Base-by-base conservation (phyloP, 2,329 filamentous ascomycete species). In the Tothia fuscella region DNA sequence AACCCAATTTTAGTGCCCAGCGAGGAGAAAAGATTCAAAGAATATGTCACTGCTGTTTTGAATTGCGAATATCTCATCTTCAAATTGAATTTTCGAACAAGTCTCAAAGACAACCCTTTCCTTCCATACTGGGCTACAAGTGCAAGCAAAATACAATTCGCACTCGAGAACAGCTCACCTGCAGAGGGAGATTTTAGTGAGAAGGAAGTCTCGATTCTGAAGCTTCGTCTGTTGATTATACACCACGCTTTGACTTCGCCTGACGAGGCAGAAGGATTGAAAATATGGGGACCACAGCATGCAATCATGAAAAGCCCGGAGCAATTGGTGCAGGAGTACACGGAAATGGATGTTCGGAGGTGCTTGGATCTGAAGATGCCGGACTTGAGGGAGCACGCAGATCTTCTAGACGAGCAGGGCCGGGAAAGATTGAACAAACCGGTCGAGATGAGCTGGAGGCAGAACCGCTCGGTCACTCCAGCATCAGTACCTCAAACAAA, bases 61-160 rank as follows among this genome's bases (percentile, higher is more conserved):
- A 57, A 58, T 32, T 56, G 55, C 54, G 59, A 62, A 46, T 58
- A 57, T 43, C 50, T 50, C 21, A 53, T 63, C 16, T 61, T 53
- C 51, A 43, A 43, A 12, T 40, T 58, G 45, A 56, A 58, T 30
- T 46, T 52, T 25, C 36, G 41, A 3, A 59, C 51, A 2, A 50
- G 53, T 13, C 48, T 63, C 5, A 47, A 51, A 22, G 44, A 53
- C 33, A 62, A 63, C 30, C 60, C 61, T 2, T 63, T 60, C 45
- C 50, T 64, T 16, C 52, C 54, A 4, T 59, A 63, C 38, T 64
- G 61, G 61, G 55, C 64, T 30, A 58, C 62, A 47, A 51, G 55
- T 1, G 32, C 22, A 9, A 22, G 9, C 7, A 17, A 22, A 9
- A 38, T 38, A 26, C 19, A 38, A 24, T 10, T 17, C 10, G 10